Conservation (phyloP, 2,329 filamentous ascomycete species). For the Furcasterigmium furcatum region DNA sequence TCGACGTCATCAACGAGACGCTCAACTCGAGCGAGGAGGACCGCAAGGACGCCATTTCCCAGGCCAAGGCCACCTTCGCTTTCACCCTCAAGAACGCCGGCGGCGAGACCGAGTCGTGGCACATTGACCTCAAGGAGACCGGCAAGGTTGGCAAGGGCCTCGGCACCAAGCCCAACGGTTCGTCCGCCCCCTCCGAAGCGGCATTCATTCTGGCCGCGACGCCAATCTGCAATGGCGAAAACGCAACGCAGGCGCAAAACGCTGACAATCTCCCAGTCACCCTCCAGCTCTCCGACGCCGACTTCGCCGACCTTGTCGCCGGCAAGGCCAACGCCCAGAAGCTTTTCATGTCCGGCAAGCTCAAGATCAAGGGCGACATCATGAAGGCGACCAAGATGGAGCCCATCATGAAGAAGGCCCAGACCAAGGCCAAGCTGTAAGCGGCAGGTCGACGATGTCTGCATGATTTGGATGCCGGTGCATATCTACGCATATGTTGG, state of each 20-base stretch:
- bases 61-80: conserved; percentile 81
- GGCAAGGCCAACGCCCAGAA: conserved; percentile 94
- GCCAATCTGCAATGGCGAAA: no score
- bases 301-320: conserved; percentile 78
- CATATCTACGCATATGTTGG: conserved; percentile 4
- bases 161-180: conserved; percentile 80
- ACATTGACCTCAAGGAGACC: conserved; percentile 91
- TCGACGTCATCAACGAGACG: conserved; percentile 78
- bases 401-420: conserved; percentile 84
- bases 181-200: conserved; percentile 22
- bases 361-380: conserved; percentile 96
- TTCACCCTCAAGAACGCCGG: conserved; percentile 88
- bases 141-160: conserved; percentile 77
- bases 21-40: conserved; percentile 68
- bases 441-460: conserved; percentile 1
- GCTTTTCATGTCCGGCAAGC: conserved; percentile 96
- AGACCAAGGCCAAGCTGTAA: conserved; percentile 81
- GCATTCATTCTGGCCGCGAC: conserved; percentile 6
- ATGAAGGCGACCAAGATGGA: conserved; percentile 99
- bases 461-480: background rate
- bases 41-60: conserved; percentile 84
- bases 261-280: conserved; percentile 69
- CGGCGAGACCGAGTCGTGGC: conserved; percentile 81
- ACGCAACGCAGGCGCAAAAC: no score
- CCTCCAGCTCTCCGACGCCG: conserved; percentile 77